phyloP scores from a whole-genome alignment of 1,139 yeast species.

The Pichia sp. region DNA sequence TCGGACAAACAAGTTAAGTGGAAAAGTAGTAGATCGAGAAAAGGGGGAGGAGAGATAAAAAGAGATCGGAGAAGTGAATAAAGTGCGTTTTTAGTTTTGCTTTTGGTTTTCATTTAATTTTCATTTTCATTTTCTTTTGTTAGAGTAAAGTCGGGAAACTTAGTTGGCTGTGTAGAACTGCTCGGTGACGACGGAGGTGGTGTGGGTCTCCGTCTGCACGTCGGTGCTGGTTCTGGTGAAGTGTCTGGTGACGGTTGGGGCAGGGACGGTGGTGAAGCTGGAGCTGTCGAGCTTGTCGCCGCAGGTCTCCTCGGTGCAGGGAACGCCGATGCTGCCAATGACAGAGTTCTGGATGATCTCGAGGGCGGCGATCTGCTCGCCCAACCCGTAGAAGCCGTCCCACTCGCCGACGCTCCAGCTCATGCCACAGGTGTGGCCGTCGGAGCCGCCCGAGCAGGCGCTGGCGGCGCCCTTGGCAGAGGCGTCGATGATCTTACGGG shows the following conservation, averaged over 20 bases:
- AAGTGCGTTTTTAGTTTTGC: not conserved
- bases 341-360: slow-evolving; percentile 69
- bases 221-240: slow-evolving; percentile 13
- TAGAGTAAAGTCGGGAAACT: too few relatives aligned
- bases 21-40: not conserved
- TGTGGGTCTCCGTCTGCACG: slow-evolving; percentile 3
- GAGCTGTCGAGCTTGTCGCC: slow-evolving; percentile 58
- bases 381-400: slow-evolving; percentile 81
- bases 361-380: slow-evolving; percentile 88
- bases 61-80: not conserved
- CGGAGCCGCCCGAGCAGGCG: slow-evolving; percentile 81
- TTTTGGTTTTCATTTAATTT: not conserved
- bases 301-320: slow-evolving; percentile 54
- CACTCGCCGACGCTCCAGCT: slow-evolving; percentile 67
- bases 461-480: slow-evolving; percentile 82
- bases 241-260: slow-evolving; percentile 12
- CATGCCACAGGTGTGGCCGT: slow-evolving; percentile 88
- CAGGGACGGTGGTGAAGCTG: slow-evolving; percentile 37
- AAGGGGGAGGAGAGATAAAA: not conserved
- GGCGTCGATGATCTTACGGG: slow-evolving; percentile 48
- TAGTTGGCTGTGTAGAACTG: slow-evolving; percentile 6
- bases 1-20: not conserved
- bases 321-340: slow-evolving; percentile 50
- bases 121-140: not conserved
- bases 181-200: slow-evolving; percentile 3